Evolutionary conservation across 768 basidiomycete genomes (phyloP).

Genomic region (Tricholoma furcatifolium): DNA sequence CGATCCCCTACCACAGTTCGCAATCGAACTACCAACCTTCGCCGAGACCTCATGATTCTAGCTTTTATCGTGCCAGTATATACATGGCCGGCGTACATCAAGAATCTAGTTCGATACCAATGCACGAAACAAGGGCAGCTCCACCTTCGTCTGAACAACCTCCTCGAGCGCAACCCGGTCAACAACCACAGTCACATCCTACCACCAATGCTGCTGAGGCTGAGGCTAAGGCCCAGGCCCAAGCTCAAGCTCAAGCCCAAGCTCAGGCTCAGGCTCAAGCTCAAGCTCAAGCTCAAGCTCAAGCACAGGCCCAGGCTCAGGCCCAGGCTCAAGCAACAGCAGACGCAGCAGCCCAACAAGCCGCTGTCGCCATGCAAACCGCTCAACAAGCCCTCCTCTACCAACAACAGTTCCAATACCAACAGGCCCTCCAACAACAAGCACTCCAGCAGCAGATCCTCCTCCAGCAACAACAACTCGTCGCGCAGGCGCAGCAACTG

Average conservation of each 20-base stretch:
- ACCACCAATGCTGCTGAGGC: background rate
- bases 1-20: slow-evolving; percentile 1
- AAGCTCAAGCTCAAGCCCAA: background rate
- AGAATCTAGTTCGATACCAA: background rate
- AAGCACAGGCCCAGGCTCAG: background rate
- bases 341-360: background rate
- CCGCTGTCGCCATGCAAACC: background rate
- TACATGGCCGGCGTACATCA: background rate
- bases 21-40: slow-evolving; percentile 9
- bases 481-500: background rate
- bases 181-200: background rate
- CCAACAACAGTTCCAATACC: background rate
- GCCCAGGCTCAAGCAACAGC: background rate
- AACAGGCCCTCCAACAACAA: background rate
- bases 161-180: background rate
- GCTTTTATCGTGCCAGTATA: slow-evolving; percentile 11
- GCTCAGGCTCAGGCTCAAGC: slow-evolving; percentile 3
- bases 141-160: slow-evolving; percentile 2
- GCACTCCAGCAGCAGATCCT: background rate
- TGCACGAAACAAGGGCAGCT: background rate
- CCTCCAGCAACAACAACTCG: background rate
- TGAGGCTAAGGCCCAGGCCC: background rate
- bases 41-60: background rate
- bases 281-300: background rate
- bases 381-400: background rate